Percentiles rank a stretch among this genome's conserved stretches.
phyloP scores from a whole-genome alignment of 129 eudicot genomes.

The Heracleum sosnowskyi region DNA sequence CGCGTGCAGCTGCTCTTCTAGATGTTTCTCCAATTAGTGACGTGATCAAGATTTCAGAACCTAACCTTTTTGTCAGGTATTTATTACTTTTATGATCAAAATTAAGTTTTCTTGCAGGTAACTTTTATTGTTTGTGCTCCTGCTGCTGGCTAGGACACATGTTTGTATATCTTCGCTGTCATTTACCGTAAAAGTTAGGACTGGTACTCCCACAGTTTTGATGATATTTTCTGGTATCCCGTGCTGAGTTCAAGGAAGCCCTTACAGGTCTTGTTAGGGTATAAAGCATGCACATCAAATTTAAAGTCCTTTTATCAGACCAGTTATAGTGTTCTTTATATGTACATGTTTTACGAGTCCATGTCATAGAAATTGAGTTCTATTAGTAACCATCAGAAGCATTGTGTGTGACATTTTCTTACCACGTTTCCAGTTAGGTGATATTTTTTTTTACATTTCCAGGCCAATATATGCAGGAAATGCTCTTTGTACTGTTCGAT shows the following conservation, averaged over 20 bases:
- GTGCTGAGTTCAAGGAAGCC: neutral
- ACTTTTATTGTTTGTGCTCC: neutral
- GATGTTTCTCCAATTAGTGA: conserved; percentile 93
- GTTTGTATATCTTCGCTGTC: neutral
- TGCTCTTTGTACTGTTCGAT: conserved; percentile 84
- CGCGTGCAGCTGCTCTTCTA: conserved; percentile 95
- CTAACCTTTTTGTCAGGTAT: conserved; percentile 71
- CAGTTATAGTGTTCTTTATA: neutral
- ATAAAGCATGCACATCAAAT: neutral
- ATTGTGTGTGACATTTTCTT: neutral
- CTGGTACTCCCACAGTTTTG: neutral
- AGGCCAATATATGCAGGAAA: conserved; percentile 99
- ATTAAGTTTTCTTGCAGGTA: neutral
- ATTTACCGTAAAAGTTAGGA: neutral
- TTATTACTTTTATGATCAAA: neutral
- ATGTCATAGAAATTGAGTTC: neutral
- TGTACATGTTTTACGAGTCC: too few relatives aligned
- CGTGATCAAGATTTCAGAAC: conserved; percentile 53
- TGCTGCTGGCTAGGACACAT: neutral
- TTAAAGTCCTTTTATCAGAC: neutral
- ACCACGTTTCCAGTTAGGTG: neutral
- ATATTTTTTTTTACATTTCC: conserved; percentile 15
- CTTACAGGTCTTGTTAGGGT: neutral
- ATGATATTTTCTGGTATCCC: too few relatives aligned
- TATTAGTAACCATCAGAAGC: neutral